Evolutionary conservation across 2,329 filamentous ascomycete species (phyloP).

Genomic region (Penicillium olsonii): DNA sequence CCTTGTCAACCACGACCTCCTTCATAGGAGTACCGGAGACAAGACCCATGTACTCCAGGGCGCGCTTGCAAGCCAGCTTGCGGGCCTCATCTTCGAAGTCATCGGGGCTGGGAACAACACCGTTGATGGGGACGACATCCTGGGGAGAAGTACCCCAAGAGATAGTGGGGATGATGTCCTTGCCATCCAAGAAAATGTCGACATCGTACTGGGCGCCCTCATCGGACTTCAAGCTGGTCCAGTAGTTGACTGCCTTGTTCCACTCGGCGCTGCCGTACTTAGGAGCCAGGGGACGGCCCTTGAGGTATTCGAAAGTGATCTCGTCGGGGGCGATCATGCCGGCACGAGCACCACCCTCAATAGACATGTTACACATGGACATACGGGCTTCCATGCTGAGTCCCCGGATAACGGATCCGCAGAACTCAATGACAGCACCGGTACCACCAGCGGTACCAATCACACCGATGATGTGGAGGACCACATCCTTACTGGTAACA

Average conservation of each 20-base stretch:
- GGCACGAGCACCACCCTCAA: constrained; percentile 90
- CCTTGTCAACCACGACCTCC: constrained; percentile 89
- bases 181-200: constrained; percentile 84
- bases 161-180: constrained; percentile 89
- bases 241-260: constrained; percentile 85
- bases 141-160: constrained; percentile 98
- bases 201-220: constrained; percentile 86
- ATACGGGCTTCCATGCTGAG: constrained; percentile 97
- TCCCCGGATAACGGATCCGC: constrained; percentile 84
- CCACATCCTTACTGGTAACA: constrained; percentile 93
- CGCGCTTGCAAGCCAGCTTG: constrained; percentile 75
- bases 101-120: constrained; percentile 84
- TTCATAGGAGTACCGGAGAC: constrained; percentile 84
- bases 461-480: constrained; percentile 87
- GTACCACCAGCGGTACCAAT: constrained; percentile 96
- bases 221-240: constrained; percentile 83
- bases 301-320: constrained; percentile 91
- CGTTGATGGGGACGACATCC: constrained; percentile 93
- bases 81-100: constrained; percentile 78
- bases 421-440: constrained; percentile 95
- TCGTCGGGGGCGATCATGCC: constrained; percentile 97
- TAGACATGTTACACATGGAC: constrained; percentile 99
- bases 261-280: constrained; percentile 82
- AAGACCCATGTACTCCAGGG: constrained; percentile 96
- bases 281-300: constrained; percentile 84